phyloP scores from a whole-genome alignment of 805 yeast genomes.

The Metschnikowia proteae region DNA sequence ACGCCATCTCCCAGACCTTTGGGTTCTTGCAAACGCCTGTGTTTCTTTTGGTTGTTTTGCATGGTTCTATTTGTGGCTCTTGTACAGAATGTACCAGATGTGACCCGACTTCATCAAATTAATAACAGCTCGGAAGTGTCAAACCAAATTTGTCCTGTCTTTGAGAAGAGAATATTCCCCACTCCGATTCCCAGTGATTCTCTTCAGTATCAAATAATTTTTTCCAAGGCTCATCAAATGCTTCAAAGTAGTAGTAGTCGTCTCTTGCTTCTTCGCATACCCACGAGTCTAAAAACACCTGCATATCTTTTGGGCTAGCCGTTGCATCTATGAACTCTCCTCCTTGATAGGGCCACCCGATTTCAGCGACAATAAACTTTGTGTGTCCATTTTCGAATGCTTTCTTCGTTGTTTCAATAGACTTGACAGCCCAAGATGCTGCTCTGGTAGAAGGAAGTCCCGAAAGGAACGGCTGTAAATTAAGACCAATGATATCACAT shows the following conservation, averaged over 20 bases:
- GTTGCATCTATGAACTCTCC: constrained; percentile 44
- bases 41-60: constrained; percentile 73
- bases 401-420: constrained; percentile 24
- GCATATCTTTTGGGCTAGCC: constrained; percentile 45
- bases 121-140: not conserved
- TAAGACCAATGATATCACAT: constrained; percentile 59
- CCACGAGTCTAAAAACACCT: constrained; percentile 49
- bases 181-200: constrained; percentile 62
- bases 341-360: constrained; percentile 72
- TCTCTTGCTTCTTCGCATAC: constrained; percentile 39
- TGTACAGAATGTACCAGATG: constrained; percentile 41
- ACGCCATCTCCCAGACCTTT: constrained; percentile 68
- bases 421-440: constrained; percentile 45
- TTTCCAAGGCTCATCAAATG: constrained; percentile 74
- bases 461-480: constrained; percentile 65
- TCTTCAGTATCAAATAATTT: constrained; percentile 45
- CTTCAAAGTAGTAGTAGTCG: constrained; percentile 63
- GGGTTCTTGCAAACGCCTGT: constrained; percentile 74
- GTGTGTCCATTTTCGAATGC: constrained; percentile 24
- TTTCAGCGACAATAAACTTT: constrained; percentile 50
- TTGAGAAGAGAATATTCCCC: constrained; percentile 53
- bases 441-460: constrained; percentile 50
- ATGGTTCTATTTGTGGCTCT: constrained; percentile 79
- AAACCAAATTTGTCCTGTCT: constrained; percentile 2
- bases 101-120: constrained; percentile 2